Base-by-base conservation (phyloP, 2,329 filamentous ascomycete genomes). In the Aspergillus sergii region DNA sequence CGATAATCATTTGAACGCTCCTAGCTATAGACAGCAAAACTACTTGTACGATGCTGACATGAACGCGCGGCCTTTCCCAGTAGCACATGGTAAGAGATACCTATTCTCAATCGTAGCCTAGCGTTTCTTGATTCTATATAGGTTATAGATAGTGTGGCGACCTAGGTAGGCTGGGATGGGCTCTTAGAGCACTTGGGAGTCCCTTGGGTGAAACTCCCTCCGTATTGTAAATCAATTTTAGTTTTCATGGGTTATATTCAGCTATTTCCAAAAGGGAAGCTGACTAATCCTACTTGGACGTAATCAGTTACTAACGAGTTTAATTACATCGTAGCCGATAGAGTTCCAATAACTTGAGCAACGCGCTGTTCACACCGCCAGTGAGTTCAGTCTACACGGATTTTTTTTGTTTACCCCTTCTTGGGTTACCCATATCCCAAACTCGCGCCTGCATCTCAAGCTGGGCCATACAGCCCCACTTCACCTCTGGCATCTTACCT, bases 301-400 rank as follows among this genome's bases (percentile, higher is more conserved):
- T 39, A 36, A 34, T 14, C 57, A 64, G 14, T n/a, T 50, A n/a
- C 46, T 50, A 50, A 50, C 45, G 23, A 48, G 10, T 23, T 28
- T 48, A 48, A 57, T 59, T 63, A 62, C 60, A 60, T 62, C 57
- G 45, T 56, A 58, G 57, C 60, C 50, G 60, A 61, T 59, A 46
- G 28, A 64, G 39, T 46, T 57, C 62, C 63, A 63, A 67, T 61
- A 67, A 62, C 30, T 41, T 34, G 46, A 67, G 64, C 59, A 45
- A 60, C 50, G 60, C 6, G 45, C 56, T 56, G 56, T 58, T 65
- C 64, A 65, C 68, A 70, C 68, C 68, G 68, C 68, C 64, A 68
- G 63, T 60, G 30, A 61, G 57, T 57, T 60, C 10, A 63, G 55
- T 57, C 50, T 55, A 62, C 57, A 57, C 55, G 48, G 48, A 41